Evolutionary conservation across 768 basidiomycete species (phyloP).

Genomic region (Jaapia argillacea): DNA sequence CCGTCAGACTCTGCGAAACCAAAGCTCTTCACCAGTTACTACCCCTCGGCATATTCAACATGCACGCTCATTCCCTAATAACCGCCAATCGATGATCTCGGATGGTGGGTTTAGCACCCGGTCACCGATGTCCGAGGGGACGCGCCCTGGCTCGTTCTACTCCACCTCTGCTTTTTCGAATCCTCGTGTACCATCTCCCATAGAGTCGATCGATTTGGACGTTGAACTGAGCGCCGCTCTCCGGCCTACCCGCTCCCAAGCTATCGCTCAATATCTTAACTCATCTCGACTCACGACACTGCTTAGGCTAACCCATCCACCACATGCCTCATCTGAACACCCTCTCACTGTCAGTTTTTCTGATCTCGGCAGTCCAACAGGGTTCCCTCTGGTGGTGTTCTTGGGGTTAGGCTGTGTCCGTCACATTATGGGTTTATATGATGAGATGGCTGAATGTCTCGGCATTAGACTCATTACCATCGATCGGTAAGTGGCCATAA

Average conservation of each 20-base stretch:
- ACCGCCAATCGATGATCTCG: slow-evolving; percentile 10
- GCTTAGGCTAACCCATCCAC: slow-evolving; percentile 67
- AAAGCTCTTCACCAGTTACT: slow-evolving; percentile 29
- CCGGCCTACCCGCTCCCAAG: slow-evolving; percentile 48
- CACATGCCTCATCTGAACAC: slow-evolving; percentile 65
- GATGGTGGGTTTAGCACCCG: slow-evolving; percentile 4
- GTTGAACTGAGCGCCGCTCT: slow-evolving; percentile 10
- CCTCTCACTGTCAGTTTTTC: slow-evolving; percentile 86
- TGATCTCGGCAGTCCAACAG: slow-evolving; percentile 80
- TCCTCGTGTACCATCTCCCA: slow-evolving; percentile 32
- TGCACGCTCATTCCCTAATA: slow-evolving; percentile 16
- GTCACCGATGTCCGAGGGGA: slow-evolving; percentile 10
- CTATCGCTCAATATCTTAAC: slow-evolving; percentile 78
- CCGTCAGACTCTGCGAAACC: slow-evolving; percentile 54
- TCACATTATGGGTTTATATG: slow-evolving; percentile 90
- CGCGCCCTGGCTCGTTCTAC: slow-evolving; percentile 21
- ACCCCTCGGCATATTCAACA: slow-evolving; percentile 21
- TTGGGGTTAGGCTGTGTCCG: slow-evolving; percentile 91
- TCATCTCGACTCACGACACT: slow-evolving; percentile 81
- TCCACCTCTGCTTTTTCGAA: slow-evolving; percentile 23
- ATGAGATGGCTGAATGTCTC: slow-evolving; percentile 88
- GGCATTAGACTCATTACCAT: slow-evolving; percentile 87
- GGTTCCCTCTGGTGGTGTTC: slow-evolving; percentile 84
- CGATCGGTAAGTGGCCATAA: slow-evolving; percentile 52
- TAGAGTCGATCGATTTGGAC: slow-evolving; percentile 23